Percentiles rank a stretch among this genome's conserved stretches.
Evolutionary conservation across 495 filamentous ascomycete species (phyloP).

Genomic region (Xylaria acuta): DNA sequence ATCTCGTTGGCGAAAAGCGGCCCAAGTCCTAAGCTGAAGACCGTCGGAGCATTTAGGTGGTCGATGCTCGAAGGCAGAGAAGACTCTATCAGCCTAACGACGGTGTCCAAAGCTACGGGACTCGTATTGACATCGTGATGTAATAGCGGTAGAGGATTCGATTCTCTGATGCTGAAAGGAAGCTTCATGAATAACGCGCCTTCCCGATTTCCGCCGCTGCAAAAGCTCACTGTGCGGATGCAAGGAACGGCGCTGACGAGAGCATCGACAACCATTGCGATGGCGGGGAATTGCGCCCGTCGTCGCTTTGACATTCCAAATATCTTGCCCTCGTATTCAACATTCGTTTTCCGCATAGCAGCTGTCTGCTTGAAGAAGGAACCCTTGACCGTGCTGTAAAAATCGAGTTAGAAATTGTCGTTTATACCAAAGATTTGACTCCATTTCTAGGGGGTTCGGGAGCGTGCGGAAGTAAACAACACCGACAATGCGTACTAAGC

Average conservation of each 20-base stretch:
- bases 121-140: slow-evolving; percentile 51
- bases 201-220: slow-evolving; percentile 84
- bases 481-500: slow-evolving; percentile 57
- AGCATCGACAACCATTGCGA: slow-evolving; percentile 76
- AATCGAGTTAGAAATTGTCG: neutral
- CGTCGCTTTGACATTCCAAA: slow-evolving; percentile 86
- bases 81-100: slow-evolving; percentile 59
- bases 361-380: slow-evolving; percentile 67
- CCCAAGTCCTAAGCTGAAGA: slow-evolving; percentile 50
- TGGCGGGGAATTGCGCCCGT: slow-evolving; percentile 81
- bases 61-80: slow-evolving; percentile 57
- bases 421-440: neutral
- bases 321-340: slow-evolving; percentile 62
- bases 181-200: slow-evolving; percentile 77
- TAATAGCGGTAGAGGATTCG: slow-evolving; percentile 65
- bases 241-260: slow-evolving; percentile 71
- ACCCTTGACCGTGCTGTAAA: slow-evolving; percentile 55
- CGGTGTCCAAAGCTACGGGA: slow-evolving; percentile 48
- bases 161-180: slow-evolving; percentile 59
- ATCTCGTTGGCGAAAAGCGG: slow-evolving; percentile 49
- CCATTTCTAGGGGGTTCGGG: neutral
- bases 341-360: slow-evolving; percentile 62
- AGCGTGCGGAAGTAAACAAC: neutral
- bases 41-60: slow-evolving; percentile 55
- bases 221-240: slow-evolving; percentile 79